A percentile compares a stretch with the other conserved stretches of the same genome.
These are phyloP conservation scores for Tylopilus sp. DNA, from an alignment of 768 basidiomycete genomes.

Conservation along the genomic window DNA sequence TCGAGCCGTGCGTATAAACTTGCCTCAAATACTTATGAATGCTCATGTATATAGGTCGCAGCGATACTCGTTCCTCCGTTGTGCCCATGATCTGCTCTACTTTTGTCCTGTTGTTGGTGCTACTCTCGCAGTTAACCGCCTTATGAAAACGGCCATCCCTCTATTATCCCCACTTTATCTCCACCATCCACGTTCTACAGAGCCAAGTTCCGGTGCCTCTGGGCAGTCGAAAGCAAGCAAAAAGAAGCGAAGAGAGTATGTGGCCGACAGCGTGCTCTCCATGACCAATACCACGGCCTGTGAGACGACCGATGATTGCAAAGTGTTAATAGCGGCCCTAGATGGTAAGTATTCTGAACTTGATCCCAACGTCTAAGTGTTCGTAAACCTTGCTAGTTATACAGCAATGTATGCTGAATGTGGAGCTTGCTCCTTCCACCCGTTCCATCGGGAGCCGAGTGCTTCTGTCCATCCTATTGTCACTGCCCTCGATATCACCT, in stretches of 20 bases:
- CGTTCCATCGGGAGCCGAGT: constrained; percentile 59
- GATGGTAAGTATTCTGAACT: constrained; percentile 45
- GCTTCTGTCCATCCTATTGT: constrained; percentile 53
- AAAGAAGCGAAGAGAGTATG: constrained; percentile 66
- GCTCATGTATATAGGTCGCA: constrained; percentile 30
- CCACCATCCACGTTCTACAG: constrained; percentile 32
- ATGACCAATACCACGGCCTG: constrained; percentile 45
- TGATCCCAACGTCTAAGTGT: not conserved
- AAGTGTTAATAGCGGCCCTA: constrained; percentile 50
- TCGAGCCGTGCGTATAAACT: constrained; percentile 40
- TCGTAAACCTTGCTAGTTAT: constrained; percentile 42
- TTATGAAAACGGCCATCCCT: constrained; percentile 52
- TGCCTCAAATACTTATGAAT: not conserved
- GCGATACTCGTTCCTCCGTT: constrained; percentile 42
- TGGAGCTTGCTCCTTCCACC: constrained; percentile 48
- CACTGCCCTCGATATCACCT: constrained; percentile 53
- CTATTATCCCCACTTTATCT: constrained; percentile 47
- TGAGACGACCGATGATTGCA: constrained; percentile 46
- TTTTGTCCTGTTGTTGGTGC: constrained; percentile 46
- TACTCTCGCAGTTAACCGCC: constrained; percentile 45
- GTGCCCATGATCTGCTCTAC: constrained; percentile 41
- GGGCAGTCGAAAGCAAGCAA: constrained; percentile 51
- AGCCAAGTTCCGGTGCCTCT: constrained; percentile 19
- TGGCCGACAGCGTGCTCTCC: constrained; percentile 73
- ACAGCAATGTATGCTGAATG: constrained; percentile 44